Evolutionary conservation across 148 eudicot species (phyloP), one percentile per base, ranked within the genome.

Genomic region (Drosera capensis): DNA sequence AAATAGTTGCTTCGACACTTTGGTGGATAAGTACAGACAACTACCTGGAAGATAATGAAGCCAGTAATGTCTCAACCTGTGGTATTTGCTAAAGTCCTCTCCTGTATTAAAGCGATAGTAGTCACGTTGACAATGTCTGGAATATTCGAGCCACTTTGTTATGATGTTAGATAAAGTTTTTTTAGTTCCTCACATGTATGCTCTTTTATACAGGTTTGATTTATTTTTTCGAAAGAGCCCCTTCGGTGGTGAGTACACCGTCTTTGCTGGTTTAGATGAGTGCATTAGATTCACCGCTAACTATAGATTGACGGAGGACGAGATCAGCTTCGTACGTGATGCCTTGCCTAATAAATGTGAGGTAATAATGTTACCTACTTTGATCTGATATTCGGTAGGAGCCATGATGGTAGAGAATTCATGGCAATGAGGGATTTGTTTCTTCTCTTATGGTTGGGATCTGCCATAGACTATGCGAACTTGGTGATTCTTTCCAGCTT

Each of bases 221-320:
- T 74, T 88, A 55, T 88, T 77, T 67, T 88, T 79, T 50, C 74
- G 94, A 30, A 80, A 38, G 64, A 88, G 84, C 39, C 97, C 97
- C 19, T 83, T 87, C 56, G 78, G 82, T 2, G 96, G 96, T 14
- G 96, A 87, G 63, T 87, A 74, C 58, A 88, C 97, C n/a, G 65
- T 88, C 14, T 88, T 88, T 71, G 94, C 97, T 39, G 97, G 97
- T 68, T 66, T 88, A 40, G 94, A 88, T 60, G 97, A 88, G 73
- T 88, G 97, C 78, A 77, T 88, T 64, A 70, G 73, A 74, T 68
- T 80, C 57, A 68, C 80, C 42, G 94, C 97, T 45, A 80, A 83
- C 45, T 88, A 77, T 57, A 83, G 63, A 64, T 70, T 88, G 42
- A 70, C 79, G 20, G 79, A 71, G 45, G 94, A 80, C 38, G 80